phyloP scores from a whole-genome alignment of 768 basidiomycete species.

The Kwoniella shandongensis region DNA sequence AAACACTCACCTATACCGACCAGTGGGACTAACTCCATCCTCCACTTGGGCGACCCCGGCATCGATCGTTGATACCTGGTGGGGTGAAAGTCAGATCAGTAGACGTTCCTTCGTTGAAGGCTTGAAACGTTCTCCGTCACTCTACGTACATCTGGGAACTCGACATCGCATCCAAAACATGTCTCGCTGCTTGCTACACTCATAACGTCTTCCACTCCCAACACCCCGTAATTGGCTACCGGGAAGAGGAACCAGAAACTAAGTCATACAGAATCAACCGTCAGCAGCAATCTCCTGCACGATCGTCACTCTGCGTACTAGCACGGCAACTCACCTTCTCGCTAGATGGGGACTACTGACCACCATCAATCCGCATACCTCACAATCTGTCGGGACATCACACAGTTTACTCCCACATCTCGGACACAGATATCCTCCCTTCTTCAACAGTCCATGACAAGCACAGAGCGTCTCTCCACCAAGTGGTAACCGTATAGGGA shows the following conservation, averaged over 20 bases:
- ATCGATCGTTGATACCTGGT: constrained; percentile 17
- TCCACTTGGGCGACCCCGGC: constrained; percentile 42
- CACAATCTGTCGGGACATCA: constrained; percentile 97
- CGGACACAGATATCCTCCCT: constrained; percentile 92
- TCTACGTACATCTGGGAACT: constrained; percentile 59
- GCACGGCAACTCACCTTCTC: constrained; percentile 62
- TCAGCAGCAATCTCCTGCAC: constrained; percentile 1
- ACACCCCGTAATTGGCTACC: constrained; percentile 68
- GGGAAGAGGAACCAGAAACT: constrained; percentile 70
- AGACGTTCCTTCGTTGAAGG: too few species aligned
- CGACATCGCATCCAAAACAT: constrained; percentile 78
- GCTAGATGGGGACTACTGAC: constrained; percentile 97
- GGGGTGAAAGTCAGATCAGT: constrained; percentile 22
- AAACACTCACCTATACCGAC: constrained; percentile 68
- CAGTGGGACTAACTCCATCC: constrained; percentile 77
- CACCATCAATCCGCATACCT: constrained; percentile 95
- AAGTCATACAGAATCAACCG: background rate
- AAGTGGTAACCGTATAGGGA: constrained; percentile 84
- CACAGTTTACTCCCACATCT: constrained; percentile 90
- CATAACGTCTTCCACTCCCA: constrained; percentile 13
- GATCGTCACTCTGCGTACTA: background rate
- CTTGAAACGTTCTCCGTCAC: constrained; percentile 46
- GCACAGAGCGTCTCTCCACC: constrained; percentile 79
- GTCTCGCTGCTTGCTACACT: constrained; percentile 43
- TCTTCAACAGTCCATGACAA: constrained; percentile 89